These are phyloP conservation scores for Pseudozyma sp. DNA, from an alignment of 1,284 basidiomycete genomes.

Conservation along the genomic window DNA sequence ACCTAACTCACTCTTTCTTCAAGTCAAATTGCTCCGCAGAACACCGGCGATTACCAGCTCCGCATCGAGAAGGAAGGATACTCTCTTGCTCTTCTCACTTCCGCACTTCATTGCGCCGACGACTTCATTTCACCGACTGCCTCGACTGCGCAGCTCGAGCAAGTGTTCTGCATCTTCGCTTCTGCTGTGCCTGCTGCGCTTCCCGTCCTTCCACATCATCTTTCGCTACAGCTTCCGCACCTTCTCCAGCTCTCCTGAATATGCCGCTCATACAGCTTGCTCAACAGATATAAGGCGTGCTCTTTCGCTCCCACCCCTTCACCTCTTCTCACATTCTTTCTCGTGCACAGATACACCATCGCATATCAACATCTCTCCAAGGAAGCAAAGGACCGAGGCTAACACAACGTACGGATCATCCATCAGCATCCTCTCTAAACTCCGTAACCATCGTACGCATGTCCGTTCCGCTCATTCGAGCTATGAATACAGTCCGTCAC, in stretches of 20 bases:
- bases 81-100: background rate
- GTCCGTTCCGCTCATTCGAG: no score
- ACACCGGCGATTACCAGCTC: background rate
- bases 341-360: background rate
- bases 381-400: no score
- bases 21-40: no score
- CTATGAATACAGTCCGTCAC: no score
- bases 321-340: background rate
- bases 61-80: background rate
- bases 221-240: background rate
- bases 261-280: background rate
- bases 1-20: no score
- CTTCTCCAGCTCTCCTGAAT: background rate
- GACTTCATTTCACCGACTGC: background rate
- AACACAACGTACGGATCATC: no score
- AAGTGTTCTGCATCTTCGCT: background rate
- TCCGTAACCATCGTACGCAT: no score
- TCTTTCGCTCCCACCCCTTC: background rate
- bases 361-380: no score
- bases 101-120: constrained; percentile 1
- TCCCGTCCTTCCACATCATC: background rate
- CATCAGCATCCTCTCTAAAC: no score
- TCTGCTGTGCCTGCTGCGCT: background rate
- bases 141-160: background rate
- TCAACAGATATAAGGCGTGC: background rate